Base-by-base conservation (phyloP, 495 filamentous ascomycete species). In the Melanomma pulvis-pyrius region DNA sequence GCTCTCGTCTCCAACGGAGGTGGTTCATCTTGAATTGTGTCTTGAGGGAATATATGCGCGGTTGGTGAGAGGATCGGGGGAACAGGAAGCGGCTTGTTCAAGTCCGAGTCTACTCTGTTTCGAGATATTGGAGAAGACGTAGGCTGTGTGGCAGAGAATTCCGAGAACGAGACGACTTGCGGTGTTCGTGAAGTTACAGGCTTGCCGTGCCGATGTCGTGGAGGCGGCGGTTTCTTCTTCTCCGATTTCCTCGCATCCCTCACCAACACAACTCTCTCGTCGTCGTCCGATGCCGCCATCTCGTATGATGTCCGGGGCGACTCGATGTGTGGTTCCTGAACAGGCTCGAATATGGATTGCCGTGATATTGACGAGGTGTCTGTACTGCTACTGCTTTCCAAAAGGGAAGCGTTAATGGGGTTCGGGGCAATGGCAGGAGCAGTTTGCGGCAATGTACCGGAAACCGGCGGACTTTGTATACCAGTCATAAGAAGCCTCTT, bases 81-180 rank as follows among this genome's bases (percentile, higher is more conserved):
- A 17, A 68, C 69, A 21, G 75, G 76, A 51, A 77, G 74, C 28
- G 75, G 75, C 63, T 78, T 77, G 61, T 78, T 78, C 39, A 77
- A 65, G 63, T 78, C 74, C 19, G 73, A 74, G 25, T 69, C 49
- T 26, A 67, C 68, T 47, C 69, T 60, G 9, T 28, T 62, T 1
- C 32, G 22, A 15, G 29, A n/a, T 6, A 61, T 32, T 39, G 65
- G 60, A 15, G 53, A 49, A 15, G 61, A 24, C 8, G 69, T 47
- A 17, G 72, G 55, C 19, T 71, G 51, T 0, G 69, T 66, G 3
- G 70, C 65, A 1, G 73, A 71, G 61, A 78, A 78, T 22, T 76
- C 72, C 21, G 70, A 59, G 59, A 78, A 78, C 2, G 74, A 74
- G 2, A 78, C 76, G 0, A 70, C 74, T 63, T 77, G 74, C 36